Evolutionary conservation across 306 rosid species (phyloP), one percentile per base, ranked within the genome.

Genomic region (Fagus sylvatica): DNA sequence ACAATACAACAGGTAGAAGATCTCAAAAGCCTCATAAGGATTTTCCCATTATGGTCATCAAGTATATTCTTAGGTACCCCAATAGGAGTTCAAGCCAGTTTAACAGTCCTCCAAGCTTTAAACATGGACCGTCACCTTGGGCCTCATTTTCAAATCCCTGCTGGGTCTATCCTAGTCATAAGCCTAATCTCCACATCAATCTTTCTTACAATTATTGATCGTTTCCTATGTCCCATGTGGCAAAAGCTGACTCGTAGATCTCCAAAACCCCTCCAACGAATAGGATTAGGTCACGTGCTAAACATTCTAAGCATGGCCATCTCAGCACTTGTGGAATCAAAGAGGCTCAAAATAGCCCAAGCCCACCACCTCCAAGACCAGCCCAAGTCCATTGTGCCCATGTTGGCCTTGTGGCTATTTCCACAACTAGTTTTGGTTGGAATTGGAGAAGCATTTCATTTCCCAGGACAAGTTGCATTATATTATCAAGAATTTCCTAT

Each of bases 401-500:
- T 89, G 86, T 82, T 67, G 0, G 73, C 68, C 2, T 55, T 89
- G 0, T 92, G 97, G 97, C 81, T 89, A 40, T 80, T 84, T 69
- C 93, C 91, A 55, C 93, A 90, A 12, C 42, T 88, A 56, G 84
- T 67, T 65, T 36, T 88, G 57, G 86, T 81, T 62, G 92, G 97
- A 0, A 32, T 87, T 15, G 96, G 96, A 60, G 96, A 87, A 81
- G 89, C 94, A 3, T 90, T 93, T 74, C 93, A 89, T 73, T 86
- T 87, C 69, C 96, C 90, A 1, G 92, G 82, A 34, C 96, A 89
- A 73, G 91, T 87, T 74, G 75, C 88, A 42, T 79, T 93, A 36
- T 93, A 86, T 48, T 93, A 87, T 55, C 93, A 92, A 65, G 87
- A 92, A 59, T 88, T 92, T 71, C 92, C 91, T 0, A 30, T 36